Percentiles rank a stretch among this genome's conserved stretches.
phyloP scores from a whole-genome alignment of 2,329 filamentous ascomycete genomes.

The Diaporthe caulivora region DNA sequence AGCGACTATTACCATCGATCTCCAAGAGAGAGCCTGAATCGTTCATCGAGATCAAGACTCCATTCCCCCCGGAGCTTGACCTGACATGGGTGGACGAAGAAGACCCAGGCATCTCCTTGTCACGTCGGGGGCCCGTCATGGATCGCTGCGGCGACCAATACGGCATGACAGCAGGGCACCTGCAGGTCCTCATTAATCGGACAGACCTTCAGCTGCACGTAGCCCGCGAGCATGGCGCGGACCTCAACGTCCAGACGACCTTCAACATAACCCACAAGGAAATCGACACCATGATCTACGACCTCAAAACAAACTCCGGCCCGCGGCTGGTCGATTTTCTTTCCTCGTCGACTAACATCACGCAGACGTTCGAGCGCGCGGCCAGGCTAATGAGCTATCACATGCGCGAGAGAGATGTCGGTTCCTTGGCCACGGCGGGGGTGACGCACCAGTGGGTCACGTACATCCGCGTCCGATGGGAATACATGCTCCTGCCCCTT shows the following conservation, averaged over 20 bases:
- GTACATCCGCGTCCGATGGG: not conserved
- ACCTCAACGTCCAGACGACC: not conserved
- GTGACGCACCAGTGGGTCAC: not conserved
- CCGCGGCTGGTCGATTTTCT: not conserved
- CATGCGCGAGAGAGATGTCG: not conserved
- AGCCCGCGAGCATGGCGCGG: not conserved
- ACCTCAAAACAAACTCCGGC: not conserved
- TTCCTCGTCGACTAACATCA: not conserved
- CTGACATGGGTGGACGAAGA: too few relatives aligned
- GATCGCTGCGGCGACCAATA: not conserved
- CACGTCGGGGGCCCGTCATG: not conserved
- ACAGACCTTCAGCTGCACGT: not conserved
- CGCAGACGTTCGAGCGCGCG: not conserved
- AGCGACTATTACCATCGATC: not conserved
- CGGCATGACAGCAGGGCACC: not conserved
- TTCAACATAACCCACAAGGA: not conserved
- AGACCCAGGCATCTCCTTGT: not conserved
- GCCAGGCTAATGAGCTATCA: not conserved
- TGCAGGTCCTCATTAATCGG: not conserved
- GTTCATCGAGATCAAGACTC: too few relatives aligned
- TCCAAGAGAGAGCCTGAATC: not conserved
- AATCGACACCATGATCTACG: not conserved
- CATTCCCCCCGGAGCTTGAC: too few relatives aligned
- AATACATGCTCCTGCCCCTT: not conserved
- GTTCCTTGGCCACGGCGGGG: too few relatives aligned